Evolutionary conservation across 352 stramenopile genomes (phyloP).

Genomic region (Phytopythium kandeliae): DNA sequence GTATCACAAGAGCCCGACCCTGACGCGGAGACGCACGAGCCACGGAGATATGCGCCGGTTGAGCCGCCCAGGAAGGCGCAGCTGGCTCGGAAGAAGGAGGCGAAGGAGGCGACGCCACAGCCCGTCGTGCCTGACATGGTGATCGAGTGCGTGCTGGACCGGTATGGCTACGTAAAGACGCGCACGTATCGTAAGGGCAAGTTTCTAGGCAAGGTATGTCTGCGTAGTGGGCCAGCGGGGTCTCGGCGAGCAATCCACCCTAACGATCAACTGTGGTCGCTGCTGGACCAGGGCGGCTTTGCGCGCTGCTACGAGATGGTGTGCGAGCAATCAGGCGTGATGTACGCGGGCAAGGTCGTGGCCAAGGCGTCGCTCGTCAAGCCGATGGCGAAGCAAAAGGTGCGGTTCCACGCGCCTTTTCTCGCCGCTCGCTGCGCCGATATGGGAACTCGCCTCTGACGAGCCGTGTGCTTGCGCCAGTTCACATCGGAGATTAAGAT

Average conservation of each 20-base stretch:
- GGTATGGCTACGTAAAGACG: constrained; percentile 47
- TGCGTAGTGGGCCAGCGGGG: background rate
- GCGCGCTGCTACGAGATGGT: constrained; percentile 96
- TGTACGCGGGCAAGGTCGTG: constrained; percentile 98
- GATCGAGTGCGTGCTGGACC: constrained; percentile 56
- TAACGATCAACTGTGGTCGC: background rate
- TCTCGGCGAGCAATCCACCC: background rate
- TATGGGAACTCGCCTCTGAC: constrained; percentile 7
- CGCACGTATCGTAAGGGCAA: constrained; percentile 89
- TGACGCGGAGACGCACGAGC: constrained; percentile 9
- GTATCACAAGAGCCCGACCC: background rate
- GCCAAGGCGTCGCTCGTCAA: constrained; percentile 97
- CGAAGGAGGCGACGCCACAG: constrained; percentile 31
- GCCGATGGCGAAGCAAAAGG: constrained; percentile 94
- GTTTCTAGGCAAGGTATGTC: constrained; percentile 89
- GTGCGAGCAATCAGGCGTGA: constrained; percentile 88
- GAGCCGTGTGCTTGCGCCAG: constrained; percentile 42
- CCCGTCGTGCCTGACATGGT: constrained; percentile 52
- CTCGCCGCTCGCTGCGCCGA: too few relatives aligned
- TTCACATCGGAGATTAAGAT: constrained; percentile 98
- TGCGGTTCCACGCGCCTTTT: constrained; percentile 33
- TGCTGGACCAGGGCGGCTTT: constrained; percentile 88
- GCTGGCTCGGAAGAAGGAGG: constrained; percentile 13
- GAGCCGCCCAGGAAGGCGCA: constrained; percentile 5
- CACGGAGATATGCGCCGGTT: background rate